Conservation (phyloP, 1,284 basidiomycete genomes). For the Porphyrellus sp. region DNA sequence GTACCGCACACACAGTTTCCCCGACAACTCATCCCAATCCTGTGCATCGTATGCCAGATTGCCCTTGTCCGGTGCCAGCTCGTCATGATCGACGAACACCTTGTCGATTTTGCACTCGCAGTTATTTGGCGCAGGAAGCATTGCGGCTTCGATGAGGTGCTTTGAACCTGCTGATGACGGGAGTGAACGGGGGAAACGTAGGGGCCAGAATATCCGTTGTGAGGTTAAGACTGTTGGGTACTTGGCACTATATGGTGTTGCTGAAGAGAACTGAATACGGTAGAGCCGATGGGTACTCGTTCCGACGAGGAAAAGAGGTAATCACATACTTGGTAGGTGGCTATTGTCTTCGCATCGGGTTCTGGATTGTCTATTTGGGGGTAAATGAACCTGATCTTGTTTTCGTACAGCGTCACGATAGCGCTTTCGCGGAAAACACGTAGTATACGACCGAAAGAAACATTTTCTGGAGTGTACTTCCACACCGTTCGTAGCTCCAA, state of each 20-base stretch:
- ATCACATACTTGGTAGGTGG: constrained; percentile 23
- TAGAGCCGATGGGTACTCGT: background rate
- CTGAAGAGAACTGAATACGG: constrained; percentile 19
- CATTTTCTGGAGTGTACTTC: constrained; percentile 18
- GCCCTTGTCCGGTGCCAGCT: constrained; percentile 9
- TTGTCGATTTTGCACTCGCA: constrained; percentile 19
- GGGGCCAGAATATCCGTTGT: constrained; percentile 31
- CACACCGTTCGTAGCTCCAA: constrained; percentile 18
- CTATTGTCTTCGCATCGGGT: constrained; percentile 16
- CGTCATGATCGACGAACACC: constrained; percentile 25
- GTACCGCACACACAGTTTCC: constrained; percentile 26
- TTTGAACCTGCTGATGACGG: constrained; percentile 7
- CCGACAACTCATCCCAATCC: constrained; percentile 34
- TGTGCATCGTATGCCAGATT: constrained; percentile 23
- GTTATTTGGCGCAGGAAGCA: constrained; percentile 16
- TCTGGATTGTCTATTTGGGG: constrained; percentile 25
- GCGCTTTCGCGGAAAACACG: constrained; percentile 29
- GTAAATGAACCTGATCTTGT: constrained; percentile 28
- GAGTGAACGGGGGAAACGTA: constrained; percentile 14
- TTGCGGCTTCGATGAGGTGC: constrained; percentile 23
- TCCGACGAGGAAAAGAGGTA: background rate
- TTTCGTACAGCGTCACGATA: constrained; percentile 29
- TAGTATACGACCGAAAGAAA: constrained; percentile 31
- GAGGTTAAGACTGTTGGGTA: constrained; percentile 27
- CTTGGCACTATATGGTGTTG: constrained; percentile 16